A percentile compares a stretch with the other conserved stretches of the same genome.
Evolutionary conservation across 495 filamentous ascomycete species (phyloP).

Genomic region (Aspergillus avenaceus): DNA sequence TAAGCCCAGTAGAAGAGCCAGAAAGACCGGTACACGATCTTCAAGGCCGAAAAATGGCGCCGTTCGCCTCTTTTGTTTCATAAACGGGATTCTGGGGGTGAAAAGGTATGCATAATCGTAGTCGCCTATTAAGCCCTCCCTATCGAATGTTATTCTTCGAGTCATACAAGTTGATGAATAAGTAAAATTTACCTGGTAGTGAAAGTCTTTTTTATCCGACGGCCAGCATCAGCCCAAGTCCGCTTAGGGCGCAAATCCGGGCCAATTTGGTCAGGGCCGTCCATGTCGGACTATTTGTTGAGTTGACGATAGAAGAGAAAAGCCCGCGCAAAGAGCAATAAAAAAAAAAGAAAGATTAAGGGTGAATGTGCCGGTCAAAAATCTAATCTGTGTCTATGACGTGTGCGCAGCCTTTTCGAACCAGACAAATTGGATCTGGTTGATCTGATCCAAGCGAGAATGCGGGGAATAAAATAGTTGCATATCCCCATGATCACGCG

Average conservation of each 20-base stretch:
- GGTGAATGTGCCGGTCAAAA: no score
- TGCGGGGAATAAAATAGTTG: background rate
- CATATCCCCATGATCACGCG: background rate
- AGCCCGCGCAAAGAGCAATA: background rate
- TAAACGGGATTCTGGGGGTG: slow-evolving; percentile 78
- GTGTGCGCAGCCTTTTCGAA: no score
- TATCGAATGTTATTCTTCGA: no score
- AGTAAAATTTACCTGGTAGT: slow-evolving; percentile 43
- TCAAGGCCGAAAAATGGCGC: slow-evolving; percentile 88
- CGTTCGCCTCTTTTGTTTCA: slow-evolving; percentile 56
- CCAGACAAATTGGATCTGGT: no score
- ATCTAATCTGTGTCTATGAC: no score
- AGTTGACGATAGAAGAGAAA: background rate
- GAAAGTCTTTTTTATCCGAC: slow-evolving; percentile 36
- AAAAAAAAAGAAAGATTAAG: background rate
- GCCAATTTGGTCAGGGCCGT: slow-evolving; percentile 49
- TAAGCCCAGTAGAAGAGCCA: slow-evolving; percentile 69
- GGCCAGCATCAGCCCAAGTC: slow-evolving; percentile 31
- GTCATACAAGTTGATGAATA: background rate
- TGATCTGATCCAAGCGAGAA: background rate
- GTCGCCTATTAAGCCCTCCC: slow-evolving; percentile 72
- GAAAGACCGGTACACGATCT: slow-evolving; percentile 73
- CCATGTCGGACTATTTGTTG: slow-evolving; percentile 28
- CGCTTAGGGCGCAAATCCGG: slow-evolving; percentile 41
- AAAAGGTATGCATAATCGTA: slow-evolving; percentile 85